A percentile compares a stretch with the other conserved stretches of the same genome.
Conservation (phyloP, 257 asterid species). For the Solanum chilense region DNA sequence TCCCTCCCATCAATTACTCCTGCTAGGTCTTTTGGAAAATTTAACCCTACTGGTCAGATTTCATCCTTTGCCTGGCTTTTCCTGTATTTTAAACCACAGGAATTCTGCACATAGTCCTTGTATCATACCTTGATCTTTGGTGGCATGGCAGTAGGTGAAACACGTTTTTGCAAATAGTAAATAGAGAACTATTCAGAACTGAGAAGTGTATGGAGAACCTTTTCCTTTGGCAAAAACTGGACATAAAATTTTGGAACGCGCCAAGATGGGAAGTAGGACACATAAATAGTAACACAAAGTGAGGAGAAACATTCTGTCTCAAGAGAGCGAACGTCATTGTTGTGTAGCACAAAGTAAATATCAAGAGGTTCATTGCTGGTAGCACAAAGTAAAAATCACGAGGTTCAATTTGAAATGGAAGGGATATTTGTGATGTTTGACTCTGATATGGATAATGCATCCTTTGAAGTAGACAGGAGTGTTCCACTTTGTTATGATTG, state of each 20-base stretch:
- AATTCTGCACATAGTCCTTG: background rate
- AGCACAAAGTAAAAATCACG: background rate
- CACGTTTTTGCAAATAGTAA: background rate
- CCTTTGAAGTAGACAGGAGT: background rate
- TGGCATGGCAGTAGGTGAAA: background rate
- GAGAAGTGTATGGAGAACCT: background rate
- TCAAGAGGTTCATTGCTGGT: background rate
- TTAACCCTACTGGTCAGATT: background rate
- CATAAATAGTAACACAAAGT: background rate
- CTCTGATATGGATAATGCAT: background rate
- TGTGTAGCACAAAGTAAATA: background rate
- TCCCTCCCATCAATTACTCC: background rate
- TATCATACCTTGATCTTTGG: background rate
- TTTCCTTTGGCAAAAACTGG: background rate
- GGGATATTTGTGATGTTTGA: background rate
- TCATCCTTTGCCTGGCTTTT: background rate
- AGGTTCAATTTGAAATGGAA: background rate
- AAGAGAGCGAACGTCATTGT: background rate
- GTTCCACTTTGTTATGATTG: background rate
- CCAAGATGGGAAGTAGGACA: background rate
- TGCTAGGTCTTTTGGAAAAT: background rate
- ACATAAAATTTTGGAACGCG: background rate
- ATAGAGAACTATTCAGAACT: background rate
- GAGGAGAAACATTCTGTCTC: background rate
- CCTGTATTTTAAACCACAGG: background rate